phyloP scores from a whole-genome alignment of 495 filamentous ascomycete species.

The Ramalina intermedia region DNA sequence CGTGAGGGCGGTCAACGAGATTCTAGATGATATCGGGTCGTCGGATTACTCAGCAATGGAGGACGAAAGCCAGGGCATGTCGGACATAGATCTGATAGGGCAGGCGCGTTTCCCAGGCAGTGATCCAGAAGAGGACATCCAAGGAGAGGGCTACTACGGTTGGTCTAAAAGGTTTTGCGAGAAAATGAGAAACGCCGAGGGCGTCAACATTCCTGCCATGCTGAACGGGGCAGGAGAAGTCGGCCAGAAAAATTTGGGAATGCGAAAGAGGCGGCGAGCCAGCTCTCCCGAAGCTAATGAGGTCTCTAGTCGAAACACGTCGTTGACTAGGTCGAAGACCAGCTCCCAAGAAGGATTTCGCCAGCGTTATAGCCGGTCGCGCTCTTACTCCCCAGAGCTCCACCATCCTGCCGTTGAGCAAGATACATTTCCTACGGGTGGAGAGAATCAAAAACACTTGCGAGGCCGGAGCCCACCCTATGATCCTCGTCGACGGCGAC shows the following conservation, averaged over 20 bases:
- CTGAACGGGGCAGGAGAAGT: constrained; percentile 15
- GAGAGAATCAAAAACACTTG: background rate
- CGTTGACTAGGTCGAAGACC: background rate
- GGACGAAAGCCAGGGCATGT: constrained; percentile 22
- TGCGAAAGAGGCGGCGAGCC: constrained; percentile 28
- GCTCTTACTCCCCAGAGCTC: constrained; percentile 9
- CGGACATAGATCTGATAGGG: constrained; percentile 61
- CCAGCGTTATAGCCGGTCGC: constrained; percentile 18
- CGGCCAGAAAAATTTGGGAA: constrained; percentile 21
- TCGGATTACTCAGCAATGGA: constrained; percentile 37
- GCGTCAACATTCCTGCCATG: constrained; percentile 11
- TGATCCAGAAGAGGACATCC: constrained; percentile 40
- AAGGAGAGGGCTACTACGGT: constrained; percentile 70
- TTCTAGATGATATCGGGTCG: constrained; percentile 52
- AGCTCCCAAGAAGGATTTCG: constrained; percentile 7
- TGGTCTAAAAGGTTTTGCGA: constrained; percentile 74
- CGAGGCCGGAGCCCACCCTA: constrained; percentile 7
- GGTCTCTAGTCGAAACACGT: background rate
- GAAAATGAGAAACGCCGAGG: constrained; percentile 52
- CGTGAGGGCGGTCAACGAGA: constrained; percentile 47
- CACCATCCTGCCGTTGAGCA: background rate
- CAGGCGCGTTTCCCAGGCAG: constrained; percentile 48
- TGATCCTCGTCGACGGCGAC: constrained; percentile 15
- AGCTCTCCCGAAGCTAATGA: constrained; percentile 20
- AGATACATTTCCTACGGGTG: background rate